Percentiles rank a stretch among this genome's conserved stretches.
These are phyloP conservation scores for Harrya chromipes DNA, from an alignment of 768 basidiomycete genomes.

Conservation along the genomic window DNA sequence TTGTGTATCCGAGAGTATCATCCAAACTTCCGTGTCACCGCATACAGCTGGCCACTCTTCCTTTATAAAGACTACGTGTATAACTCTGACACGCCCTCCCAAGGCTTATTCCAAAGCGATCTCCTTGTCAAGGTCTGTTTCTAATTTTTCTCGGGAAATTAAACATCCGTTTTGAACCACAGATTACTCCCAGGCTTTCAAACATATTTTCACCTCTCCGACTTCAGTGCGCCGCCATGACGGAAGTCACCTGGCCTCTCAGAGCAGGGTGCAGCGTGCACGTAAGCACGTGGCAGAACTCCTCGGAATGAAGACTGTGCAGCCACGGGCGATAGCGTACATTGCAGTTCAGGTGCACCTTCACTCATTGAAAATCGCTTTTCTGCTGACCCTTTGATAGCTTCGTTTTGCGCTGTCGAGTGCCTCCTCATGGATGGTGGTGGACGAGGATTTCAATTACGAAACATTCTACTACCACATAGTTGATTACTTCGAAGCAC, in stretches of 20 bases:
- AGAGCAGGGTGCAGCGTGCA: neutral
- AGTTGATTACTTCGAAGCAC: conserved; percentile 9
- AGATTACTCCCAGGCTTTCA: conserved; percentile 8
- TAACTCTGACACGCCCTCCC: conserved; percentile 4
- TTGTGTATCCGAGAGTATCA: conserved; percentile 7
- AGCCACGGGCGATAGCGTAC: conserved; percentile 24
- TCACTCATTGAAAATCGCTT: neutral
- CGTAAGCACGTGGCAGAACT: conserved; percentile 4
- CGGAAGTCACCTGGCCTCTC: too few species aligned
- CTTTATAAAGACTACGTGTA: conserved; percentile 10
- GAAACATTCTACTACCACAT: conserved; percentile 11
- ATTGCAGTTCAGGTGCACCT: conserved; percentile 22
- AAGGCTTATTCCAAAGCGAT: conserved; percentile 12
- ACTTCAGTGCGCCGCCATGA: conserved; percentile 5
- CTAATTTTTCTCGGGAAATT: too few species aligned
- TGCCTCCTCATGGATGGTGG: neutral
- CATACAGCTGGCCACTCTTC: conserved; percentile 16
- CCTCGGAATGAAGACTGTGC: conserved; percentile 8
- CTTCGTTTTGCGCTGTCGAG: conserved; percentile 14
- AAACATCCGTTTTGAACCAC: too few species aligned
- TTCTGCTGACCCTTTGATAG: neutral
- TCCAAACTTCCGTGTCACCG: conserved; percentile 11
- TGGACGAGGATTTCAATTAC: conserved; percentile 13
- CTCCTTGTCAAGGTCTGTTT: conserved; percentile 15
- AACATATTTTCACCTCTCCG: conserved; percentile 20